Conservation (phyloP, 768 basidiomycete genomes). For the Russula earlei region DNA sequence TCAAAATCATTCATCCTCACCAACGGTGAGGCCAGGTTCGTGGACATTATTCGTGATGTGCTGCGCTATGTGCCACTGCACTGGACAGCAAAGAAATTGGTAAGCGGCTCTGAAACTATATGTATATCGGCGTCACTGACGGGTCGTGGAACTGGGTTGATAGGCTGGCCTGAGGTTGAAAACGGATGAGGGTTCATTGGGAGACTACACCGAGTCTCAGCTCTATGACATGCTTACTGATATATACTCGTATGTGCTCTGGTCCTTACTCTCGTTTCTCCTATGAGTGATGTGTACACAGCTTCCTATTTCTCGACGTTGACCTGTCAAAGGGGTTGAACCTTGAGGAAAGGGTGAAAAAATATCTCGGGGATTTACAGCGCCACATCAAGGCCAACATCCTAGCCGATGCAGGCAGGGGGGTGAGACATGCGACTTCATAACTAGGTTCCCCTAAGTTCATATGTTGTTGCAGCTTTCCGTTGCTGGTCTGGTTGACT, state of each 20-base stretch:
- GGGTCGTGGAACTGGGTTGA: background rate
- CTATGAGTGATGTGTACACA: slow-evolving; percentile 23
- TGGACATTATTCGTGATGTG: slow-evolving; percentile 65
- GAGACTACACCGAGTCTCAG: slow-evolving; percentile 52
- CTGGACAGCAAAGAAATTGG: slow-evolving; percentile 65
- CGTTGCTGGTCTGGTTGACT: slow-evolving; percentile 36
- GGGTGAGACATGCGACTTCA: slow-evolving; percentile 28
- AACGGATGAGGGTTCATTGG: slow-evolving; percentile 39
- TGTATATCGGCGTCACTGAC: background rate
- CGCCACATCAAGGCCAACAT: slow-evolving; percentile 47
- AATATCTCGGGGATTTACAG: slow-evolving; percentile 45
- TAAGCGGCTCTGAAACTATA: slow-evolving; percentile 28
- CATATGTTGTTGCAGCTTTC: slow-evolving; percentile 23
- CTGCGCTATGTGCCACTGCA: slow-evolving; percentile 53
- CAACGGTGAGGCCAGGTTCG: slow-evolving; percentile 39
- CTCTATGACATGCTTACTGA: slow-evolving; percentile 56
- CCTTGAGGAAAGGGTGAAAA: slow-evolving; percentile 41
- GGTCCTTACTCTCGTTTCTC: background rate
- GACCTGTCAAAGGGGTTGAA: slow-evolving; percentile 51
- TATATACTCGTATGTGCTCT: slow-evolving; percentile 52
- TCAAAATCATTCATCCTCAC: slow-evolving; percentile 45
- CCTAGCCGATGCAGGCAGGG: slow-evolving; percentile 28
- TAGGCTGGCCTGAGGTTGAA: slow-evolving; percentile 68
- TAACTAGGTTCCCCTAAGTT: background rate
- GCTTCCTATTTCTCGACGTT: slow-evolving; percentile 68